Evolutionary conservation across 1,284 basidiomycete species (phyloP), one percentile per base, ranked within the genome.

Genomic region (Tilletia setariae): DNA sequence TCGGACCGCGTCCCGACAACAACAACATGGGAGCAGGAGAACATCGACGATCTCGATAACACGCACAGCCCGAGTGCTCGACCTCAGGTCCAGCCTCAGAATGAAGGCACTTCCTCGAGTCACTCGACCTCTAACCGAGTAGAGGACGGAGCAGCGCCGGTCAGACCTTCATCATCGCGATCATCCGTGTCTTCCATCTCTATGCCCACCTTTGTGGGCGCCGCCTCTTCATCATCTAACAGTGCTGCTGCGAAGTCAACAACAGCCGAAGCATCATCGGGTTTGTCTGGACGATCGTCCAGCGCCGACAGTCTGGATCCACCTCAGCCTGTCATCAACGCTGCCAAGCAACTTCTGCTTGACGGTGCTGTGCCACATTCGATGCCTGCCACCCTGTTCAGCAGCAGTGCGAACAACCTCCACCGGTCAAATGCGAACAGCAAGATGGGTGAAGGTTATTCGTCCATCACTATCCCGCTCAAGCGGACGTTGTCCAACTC

Each of bases 401-500:
- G 30, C 25, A 35, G 30, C 28, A 49, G 21, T 23, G 19, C 46
- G 46, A 49, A 6, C 6, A 49, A 19, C 16, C 16, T 19, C 19
- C 46, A n/a, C 19, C 46, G 3, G 46, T 23, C 46, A 6, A 49
- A 40, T 11, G 35, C 35, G 11, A 40, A 11, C 35, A 40, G 11
- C 35, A 53, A 25, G 9, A 16, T 61, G 23, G 32, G 56, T 30
- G 56, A 61, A 30, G 56, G 56, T 7, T 61, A 61, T 16, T 30
- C 56, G 32, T 61, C 56, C 15, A 61, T 61, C 28, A 61, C 9
- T 2, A 61, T 61, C 28, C 56, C 56, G 19, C 56, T 61, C 30
- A 61, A 61, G 32, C 56, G 56, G 28, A 61, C 30, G 13, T 30
- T 61, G 13, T 61, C 56, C 28, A 61, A 61, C 56, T 73, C 73